A percentile compares a stretch with the other conserved stretches of the same genome.
Conservation (phyloP, 768 basidiomycete genomes). For the Calvatia gigantea region DNA sequence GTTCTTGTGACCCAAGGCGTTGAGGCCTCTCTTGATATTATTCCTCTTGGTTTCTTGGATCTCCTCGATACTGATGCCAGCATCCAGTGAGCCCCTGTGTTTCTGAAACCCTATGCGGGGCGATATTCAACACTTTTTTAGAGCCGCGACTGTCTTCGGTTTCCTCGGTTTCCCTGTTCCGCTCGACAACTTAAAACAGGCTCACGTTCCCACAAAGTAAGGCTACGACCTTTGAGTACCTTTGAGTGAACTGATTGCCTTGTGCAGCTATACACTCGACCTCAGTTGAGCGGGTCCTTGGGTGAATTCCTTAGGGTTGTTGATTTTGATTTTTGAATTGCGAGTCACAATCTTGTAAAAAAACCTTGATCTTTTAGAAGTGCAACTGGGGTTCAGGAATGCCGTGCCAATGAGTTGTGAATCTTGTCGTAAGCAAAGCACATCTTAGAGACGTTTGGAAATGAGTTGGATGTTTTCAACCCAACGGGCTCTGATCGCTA, state of each 20-base stretch:
- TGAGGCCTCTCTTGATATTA: conserved; percentile 45
- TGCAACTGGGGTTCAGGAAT: too few relatives aligned
- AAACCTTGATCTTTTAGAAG: too few relatives aligned
- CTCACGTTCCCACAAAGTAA: conserved; percentile 2
- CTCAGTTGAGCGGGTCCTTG: neutral
- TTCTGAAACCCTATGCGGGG: neutral
- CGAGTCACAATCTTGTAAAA: too few relatives aligned
- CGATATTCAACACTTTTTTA: neutral
- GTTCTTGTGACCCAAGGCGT: conserved; percentile 56
- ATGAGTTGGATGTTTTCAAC: too few relatives aligned
- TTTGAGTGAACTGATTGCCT: neutral
- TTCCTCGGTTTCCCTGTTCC: conserved; percentile 4
- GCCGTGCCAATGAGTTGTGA: too few relatives aligned
- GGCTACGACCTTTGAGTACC: neutral
- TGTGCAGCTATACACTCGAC: neutral
- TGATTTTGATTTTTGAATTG: too few relatives aligned
- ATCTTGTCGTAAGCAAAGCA: too few relatives aligned
- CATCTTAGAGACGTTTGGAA: too few relatives aligned
- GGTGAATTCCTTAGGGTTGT: neutral
- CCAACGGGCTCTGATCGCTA: too few relatives aligned
- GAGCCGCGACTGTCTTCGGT: conserved; percentile 2
- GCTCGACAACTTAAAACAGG: conserved; percentile 3
- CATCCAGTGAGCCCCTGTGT: conserved; percentile 28
- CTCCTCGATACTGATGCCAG: conserved; percentile 36
- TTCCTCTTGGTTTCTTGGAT: conserved; percentile 52